phyloP scores from a whole-genome alignment of 2,329 filamentous ascomycete genomes.

The Dactylellina sp. region DNA sequence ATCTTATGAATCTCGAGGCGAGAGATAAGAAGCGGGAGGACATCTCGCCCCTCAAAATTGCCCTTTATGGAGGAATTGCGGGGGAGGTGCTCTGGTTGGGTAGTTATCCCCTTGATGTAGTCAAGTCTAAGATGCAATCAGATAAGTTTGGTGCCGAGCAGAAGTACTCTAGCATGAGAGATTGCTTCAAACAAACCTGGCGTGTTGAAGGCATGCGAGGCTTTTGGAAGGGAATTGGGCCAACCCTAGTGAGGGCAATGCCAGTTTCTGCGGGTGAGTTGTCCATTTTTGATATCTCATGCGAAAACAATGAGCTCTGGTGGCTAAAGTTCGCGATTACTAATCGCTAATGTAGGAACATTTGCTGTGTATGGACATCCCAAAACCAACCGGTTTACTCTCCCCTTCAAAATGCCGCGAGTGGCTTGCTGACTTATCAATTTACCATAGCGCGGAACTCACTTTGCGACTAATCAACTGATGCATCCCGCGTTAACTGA shows the following conservation, averaged over 20 bases:
- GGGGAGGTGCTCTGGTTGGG: conserved; percentile 93
- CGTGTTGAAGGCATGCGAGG: conserved; percentile 79
- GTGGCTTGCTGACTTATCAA: conserved; percentile 52
- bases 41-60: conserved; percentile 85
- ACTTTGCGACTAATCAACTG: conserved; percentile 57
- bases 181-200: conserved; percentile 88
- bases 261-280: conserved; percentile 98
- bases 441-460: conserved; percentile 48
- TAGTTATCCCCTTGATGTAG: conserved; percentile 94
- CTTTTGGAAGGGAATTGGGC: conserved; percentile 94
- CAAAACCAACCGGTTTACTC: conserved; percentile 4
- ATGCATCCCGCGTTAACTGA: conserved; percentile 27
- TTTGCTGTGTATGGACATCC: conserved; percentile 52
- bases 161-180: conserved; percentile 83
- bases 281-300: conserved; percentile 65
- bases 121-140: conserved; percentile 99
- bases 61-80: conserved; percentile 89
- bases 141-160: conserved; percentile 79
- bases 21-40: conserved; percentile 82
- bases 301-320: background rate
- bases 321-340: conserved; percentile 36
- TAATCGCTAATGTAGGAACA: conserved; percentile 47
- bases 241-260: conserved; percentile 93
- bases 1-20: conserved; percentile 91
- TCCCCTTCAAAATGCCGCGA: conserved; percentile 4